Evolutionary conservation across 305 asterid species (phyloP).

Genomic region (Ilex paraguariensis): DNA sequence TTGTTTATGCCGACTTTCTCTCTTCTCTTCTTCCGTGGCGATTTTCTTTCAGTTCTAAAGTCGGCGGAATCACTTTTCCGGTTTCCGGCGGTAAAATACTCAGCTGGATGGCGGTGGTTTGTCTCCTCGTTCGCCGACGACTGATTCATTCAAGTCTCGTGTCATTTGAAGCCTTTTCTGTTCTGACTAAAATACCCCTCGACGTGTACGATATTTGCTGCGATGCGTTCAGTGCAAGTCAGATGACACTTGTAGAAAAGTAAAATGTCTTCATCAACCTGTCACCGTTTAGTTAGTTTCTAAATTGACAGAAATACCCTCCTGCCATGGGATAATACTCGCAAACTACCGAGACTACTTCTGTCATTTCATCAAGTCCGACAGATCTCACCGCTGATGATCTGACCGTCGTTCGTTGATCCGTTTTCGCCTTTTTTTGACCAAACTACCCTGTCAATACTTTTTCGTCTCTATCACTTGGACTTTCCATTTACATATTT

Average conservation of each 20-base stretch:
- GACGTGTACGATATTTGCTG: constrained; percentile 24
- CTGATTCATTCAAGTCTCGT: constrained; percentile 18
- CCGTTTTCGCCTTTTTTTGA: too few relatives aligned
- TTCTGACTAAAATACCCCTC: constrained; percentile 40
- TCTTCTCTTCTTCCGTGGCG: not conserved
- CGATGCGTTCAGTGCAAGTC: constrained; percentile 37
- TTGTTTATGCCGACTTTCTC: not conserved
- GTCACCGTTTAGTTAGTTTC: constrained; percentile 28
- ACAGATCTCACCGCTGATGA: not conserved
- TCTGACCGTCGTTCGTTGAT: too few relatives aligned
- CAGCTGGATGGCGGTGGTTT: too few relatives aligned
- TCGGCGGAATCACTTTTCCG: not conserved
- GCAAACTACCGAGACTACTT: constrained; percentile 12
- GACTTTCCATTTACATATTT: too few relatives aligned
- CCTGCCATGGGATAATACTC: constrained; percentile 14
- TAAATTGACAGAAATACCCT: constrained; percentile 22
- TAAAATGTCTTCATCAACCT: not conserved
- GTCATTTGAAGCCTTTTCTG: constrained; percentile 10
- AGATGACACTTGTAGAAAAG: constrained; percentile 8
- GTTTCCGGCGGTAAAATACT: not conserved
- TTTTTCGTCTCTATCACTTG: too few relatives aligned
- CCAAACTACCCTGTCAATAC: too few relatives aligned
- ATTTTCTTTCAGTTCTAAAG: too few relatives aligned
- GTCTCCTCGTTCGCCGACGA: not conserved
- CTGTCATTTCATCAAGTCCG: constrained; percentile 17